Percentiles rank a stretch among this genome's conserved stretches.
These are phyloP conservation scores for Nyssa sinensis DNA, from an alignment of 148 eudicot genomes.

Conservation along the genomic window DNA sequence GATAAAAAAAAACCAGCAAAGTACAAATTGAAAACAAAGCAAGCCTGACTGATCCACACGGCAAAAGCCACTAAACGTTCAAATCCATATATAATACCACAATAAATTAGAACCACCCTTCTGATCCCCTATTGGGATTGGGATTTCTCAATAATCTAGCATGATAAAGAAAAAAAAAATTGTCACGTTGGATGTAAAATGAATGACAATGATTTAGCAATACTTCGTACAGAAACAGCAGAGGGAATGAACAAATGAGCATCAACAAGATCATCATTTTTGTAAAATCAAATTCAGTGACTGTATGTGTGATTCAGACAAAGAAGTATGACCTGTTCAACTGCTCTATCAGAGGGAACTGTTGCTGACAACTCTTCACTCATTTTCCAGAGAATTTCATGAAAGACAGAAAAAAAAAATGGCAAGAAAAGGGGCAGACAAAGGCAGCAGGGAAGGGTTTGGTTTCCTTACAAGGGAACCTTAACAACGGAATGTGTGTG, in stretches of 20 bases:
- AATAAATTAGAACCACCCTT: not conserved
- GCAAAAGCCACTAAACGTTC: not conserved
- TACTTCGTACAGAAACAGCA: no score
- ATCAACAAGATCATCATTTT: not conserved
- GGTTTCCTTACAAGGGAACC: slow-evolving; percentile 19
- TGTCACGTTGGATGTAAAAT: not conserved
- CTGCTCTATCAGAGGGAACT: slow-evolving; percentile 27
- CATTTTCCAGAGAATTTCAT: slow-evolving; percentile 25
- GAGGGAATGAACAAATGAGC: not conserved
- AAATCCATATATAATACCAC: not conserved
- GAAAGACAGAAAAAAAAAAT: not conserved
- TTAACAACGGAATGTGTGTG: slow-evolving; percentile 11
- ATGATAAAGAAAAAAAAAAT: not conserved
- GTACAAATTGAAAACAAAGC: not conserved
- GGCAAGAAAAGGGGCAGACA: slow-evolving; percentile 17
- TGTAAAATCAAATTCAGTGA: not conserved
- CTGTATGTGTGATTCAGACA: not conserved
- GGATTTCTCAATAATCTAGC: slow-evolving; percentile 1
- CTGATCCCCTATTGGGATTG: not conserved
- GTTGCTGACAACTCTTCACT: slow-evolving; percentile 26
- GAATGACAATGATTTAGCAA: no score
- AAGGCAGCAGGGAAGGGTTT: slow-evolving; percentile 9
- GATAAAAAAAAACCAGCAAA: no score
- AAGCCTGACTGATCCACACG: not conserved
- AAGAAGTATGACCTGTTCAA: slow-evolving; percentile 28